Evolutionary conservation across 805 yeast species (phyloP), one percentile per base, ranked within the genome.

Genomic region (Grigorovia humatica): DNA sequence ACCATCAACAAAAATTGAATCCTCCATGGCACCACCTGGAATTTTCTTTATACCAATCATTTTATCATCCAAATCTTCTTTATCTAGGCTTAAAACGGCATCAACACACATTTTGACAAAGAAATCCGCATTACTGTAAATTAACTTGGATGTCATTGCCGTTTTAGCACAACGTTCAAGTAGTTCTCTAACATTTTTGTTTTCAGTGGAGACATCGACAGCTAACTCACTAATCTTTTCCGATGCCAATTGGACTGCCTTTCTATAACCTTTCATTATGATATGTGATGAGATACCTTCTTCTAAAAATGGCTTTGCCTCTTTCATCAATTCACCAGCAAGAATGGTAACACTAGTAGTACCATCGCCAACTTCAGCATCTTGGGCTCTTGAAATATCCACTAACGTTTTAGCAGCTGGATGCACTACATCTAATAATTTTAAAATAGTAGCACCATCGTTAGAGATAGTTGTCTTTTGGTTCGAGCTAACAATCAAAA

Each of bases 331-430:
- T 72, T 93, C 99, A 51, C 97, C 96, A 2, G 98, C 96, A 52
- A 93, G 70, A 35, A 91, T 83, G 0, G 97, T 87, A 19, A 91
- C 99, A 30, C 96, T 85, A 1, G 99, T 91, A 45, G 99, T 91
- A 58, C 99, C 99, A 71, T 91, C 99, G 54, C 99, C 99, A 57
- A 93, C 96, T 69, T 91, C 98, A 54, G 95, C 96, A 67, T 91
- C 99, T 72, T 91, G 99, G 2, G 96, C 89, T 67, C 95, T 84
- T 17, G 96, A 86, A 52, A 91, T 86, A 66, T 91, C 96, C 50
- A 91, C 99, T 59, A 91, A 74, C 54, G 91, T 90, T 68, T 88
- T 89, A 12, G 99, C 99, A 11, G 99, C 99, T 9, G 99, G 99
- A 64, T 93, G 99, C 27, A 93, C 96, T 51, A 93, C 95, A 64